phyloP scores from a whole-genome alignment of 1,284 basidiomycete genomes.

The Sporisorium iseilematis-ciliati region DNA sequence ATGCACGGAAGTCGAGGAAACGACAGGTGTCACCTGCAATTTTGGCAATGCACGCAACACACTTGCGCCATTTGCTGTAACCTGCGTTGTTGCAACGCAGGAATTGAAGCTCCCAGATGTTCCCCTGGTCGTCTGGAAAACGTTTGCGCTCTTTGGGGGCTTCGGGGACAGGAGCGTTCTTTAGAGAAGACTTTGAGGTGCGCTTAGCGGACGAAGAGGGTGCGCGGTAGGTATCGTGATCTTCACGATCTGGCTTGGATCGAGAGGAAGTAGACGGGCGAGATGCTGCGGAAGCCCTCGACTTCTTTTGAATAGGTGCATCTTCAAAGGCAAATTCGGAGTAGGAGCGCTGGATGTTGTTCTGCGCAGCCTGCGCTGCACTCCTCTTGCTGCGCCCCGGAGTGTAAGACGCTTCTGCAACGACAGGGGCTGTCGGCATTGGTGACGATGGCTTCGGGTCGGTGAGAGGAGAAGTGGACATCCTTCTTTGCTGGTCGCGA shows the following conservation, averaged over 20 bases:
- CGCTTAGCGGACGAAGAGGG: constrained; percentile 1
- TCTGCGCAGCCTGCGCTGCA: constrained; percentile 32
- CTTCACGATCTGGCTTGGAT: background rate
- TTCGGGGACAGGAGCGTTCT: constrained; percentile 1
- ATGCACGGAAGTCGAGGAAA: constrained; percentile 36
- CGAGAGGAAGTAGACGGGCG: background rate
- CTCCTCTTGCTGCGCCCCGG: constrained; percentile 22
- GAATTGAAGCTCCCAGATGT: constrained; percentile 33
- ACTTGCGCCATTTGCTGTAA: constrained; percentile 30
- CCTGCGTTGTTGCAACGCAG: constrained; percentile 4
- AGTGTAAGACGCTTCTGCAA: background rate
- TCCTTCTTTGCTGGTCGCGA: background rate
- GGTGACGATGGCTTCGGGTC: background rate
- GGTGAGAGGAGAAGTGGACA: background rate
- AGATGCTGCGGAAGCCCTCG: constrained; percentile 8
- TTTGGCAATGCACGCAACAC: constrained; percentile 39
- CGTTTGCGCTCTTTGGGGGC: background rate
- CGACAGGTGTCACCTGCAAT: constrained; percentile 39
- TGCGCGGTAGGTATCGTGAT: background rate
- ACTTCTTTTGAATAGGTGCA: constrained; percentile 12
- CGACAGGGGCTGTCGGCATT: background rate
- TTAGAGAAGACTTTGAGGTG: background rate
- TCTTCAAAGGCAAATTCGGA: constrained; percentile 8
- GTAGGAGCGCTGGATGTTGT: constrained; percentile 30
- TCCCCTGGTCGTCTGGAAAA: constrained; percentile 15